Evolutionary conservation across 495 filamentous ascomycete species (phyloP), one percentile per base, ranked within the genome.

Genomic region (Cladorrhinum samala): DNA sequence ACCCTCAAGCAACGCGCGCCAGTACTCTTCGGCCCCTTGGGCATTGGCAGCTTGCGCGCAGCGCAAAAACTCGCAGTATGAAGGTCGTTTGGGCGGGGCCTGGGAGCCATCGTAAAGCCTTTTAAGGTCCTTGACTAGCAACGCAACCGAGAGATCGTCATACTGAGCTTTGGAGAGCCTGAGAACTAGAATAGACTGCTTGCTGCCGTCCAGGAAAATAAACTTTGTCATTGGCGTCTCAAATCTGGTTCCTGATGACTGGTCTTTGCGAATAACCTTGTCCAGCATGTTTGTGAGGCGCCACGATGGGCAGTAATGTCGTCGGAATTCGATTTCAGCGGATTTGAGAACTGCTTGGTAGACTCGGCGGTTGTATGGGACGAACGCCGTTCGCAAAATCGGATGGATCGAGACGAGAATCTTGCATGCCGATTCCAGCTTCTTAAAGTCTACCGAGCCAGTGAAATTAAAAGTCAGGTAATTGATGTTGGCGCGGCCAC

Each of bases 121-220:
- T 54, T 72, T 66, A 9, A 77, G 65, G 33, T 77, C 73, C 38
- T 67, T 71, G 14, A 74, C 59, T 11, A 77, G 52, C 2, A 74
- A 46, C 4, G 66, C 69, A 25, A 74, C 55, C 0, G 74, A 75
- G 3, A 68, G 55, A 21, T 71, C 68, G 41, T 76, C 73, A 43
- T 76, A 77, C 39, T 77, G 73, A 11, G 73, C 74, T 52, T 70
- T 72, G 20, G 71, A 71, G 8, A 77, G 60, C 41, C 74, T 62
- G 48, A 77, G 55, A 2, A 75, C 45, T 19, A 77, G 66, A 0
- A 63, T 56, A n/a, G 73, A 75, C 46, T 71, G 72, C 59, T 73
- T 76, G 27, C 69, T 64, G 0, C 65, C 74, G 27, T 77, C 74
- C 17, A 77, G 46, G 40, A 75, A 74, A 33, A 60, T 67, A 54